These are phyloP conservation scores for Rhodocollybia butyracea DNA, from an alignment of 768 basidiomycete species.

Conservation along the genomic window DNA sequence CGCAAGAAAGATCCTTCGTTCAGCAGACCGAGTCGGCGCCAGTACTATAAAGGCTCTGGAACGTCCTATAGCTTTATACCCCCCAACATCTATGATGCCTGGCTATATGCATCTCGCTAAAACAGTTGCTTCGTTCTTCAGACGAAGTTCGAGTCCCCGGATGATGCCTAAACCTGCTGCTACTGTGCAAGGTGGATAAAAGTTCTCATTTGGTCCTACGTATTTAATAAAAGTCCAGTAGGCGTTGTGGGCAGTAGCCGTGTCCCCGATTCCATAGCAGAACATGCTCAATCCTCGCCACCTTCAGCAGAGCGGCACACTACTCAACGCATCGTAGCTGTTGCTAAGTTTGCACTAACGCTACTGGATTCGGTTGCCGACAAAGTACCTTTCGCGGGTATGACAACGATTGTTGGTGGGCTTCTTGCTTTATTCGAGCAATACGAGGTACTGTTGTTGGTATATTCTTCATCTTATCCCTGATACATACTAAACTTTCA, in stretches of 20 bases:
- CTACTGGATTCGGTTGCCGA: not conserved
- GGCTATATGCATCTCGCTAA: not conserved
- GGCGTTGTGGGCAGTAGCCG: no score
- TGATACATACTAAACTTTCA: not conserved
- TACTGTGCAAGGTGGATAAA: not conserved
- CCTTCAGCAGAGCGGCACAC: not conserved
- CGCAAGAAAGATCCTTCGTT: no score
- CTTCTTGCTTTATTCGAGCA: not conserved
- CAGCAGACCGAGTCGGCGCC: no score
- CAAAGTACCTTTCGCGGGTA: not conserved
- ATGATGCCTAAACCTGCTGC: not conserved
- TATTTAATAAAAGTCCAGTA: no score
- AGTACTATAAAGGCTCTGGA: no score
- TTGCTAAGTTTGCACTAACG: not conserved
- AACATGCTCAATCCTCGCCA: not conserved
- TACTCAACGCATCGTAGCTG: not conserved
- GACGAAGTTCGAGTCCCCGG: not conserved
- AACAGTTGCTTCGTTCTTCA: not conserved
- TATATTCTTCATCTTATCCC: not conserved
- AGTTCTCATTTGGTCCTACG: not conserved
- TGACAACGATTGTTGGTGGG: not conserved
- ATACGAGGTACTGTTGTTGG: conserved; percentile 7
- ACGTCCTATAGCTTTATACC: not conserved
- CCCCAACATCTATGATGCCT: not conserved
- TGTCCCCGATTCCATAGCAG: no score